These are phyloP conservation scores for Setaria viridis DNA, from an alignment of 202 grass and related monocot species.

Conservation along the genomic window DNA sequence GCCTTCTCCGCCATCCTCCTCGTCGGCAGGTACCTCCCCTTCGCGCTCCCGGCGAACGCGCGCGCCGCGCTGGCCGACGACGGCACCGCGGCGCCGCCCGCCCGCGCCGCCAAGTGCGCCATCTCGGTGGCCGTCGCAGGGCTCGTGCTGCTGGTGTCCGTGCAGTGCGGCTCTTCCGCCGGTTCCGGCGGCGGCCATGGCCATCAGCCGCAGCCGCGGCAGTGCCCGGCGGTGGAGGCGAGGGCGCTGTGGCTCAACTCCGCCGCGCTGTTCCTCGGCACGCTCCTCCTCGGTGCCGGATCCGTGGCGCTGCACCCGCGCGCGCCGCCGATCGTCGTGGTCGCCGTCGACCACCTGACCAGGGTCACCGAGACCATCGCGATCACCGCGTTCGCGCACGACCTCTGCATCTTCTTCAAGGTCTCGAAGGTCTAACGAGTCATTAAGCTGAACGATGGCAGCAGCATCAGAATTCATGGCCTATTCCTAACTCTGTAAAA, in stretches of 20 bases:
- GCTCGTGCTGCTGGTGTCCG: conserved; percentile 30
- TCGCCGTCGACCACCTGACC: conserved; percentile 18
- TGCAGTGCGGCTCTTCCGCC: neutral
- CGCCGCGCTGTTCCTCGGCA: conserved; percentile 39
- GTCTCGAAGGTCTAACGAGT: neutral
- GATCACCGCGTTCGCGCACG: conserved; percentile 30
- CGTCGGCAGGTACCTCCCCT: conserved; percentile 21
- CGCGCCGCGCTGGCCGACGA: conserved; percentile 16
- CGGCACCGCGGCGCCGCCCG: neutral
- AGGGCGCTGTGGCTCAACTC: conserved; percentile 37
- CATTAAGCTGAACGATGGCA: neutral
- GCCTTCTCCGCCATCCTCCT: conserved; percentile 23
- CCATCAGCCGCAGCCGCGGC: no score
- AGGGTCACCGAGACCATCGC: conserved; percentile 33
- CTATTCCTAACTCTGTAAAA: neutral
- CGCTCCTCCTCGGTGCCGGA: neutral
- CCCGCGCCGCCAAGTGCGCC: conserved; percentile 30
- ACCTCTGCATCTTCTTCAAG: conserved; percentile 13
- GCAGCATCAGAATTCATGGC: neutral
- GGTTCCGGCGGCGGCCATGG: no score
- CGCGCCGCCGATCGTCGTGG: neutral
- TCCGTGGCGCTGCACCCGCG: neutral
- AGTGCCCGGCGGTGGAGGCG: conserved; percentile 21
- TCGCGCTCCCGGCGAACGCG: neutral
- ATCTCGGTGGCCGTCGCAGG: conserved; percentile 32